Conservation (phyloP, 169 alveolate species). For the Miamiensis avidus region DNA sequence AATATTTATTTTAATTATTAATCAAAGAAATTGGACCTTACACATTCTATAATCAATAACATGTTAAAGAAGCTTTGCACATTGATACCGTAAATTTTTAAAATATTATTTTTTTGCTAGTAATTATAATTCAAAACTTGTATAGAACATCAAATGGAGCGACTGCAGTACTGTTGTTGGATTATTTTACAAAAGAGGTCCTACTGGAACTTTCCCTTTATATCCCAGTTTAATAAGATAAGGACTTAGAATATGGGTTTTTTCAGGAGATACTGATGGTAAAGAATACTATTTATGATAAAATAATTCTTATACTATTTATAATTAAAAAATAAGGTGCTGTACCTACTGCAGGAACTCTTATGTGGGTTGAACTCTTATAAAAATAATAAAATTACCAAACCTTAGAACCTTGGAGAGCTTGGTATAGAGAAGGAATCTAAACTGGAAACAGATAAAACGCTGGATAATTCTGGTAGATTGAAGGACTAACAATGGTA, state of each 20-base stretch:
- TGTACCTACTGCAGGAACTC: slow-evolving; percentile 71
- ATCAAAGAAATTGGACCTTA: not conserved
- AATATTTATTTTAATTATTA: too few species aligned
- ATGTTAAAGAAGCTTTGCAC: not conserved
- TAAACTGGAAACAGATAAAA: not conserved
- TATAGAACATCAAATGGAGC: not conserved
- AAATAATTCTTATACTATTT: too few species aligned
- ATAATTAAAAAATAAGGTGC: too few species aligned
- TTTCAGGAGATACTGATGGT: slow-evolving; percentile 79
- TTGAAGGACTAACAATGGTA: not conserved
- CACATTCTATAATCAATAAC: not conserved
- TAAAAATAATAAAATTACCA: slow-evolving; percentile 11
- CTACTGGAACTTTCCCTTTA: not conserved
- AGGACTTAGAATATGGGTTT: slow-evolving; percentile 55
- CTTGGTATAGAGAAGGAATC: not conserved
- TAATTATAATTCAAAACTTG: too few species aligned
- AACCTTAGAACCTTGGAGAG: not conserved
- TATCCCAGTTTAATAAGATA: slow-evolving; percentile 32
- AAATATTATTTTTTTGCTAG: too few species aligned
- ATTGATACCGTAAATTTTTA: too few species aligned
- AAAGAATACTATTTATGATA: too few species aligned
- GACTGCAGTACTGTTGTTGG: not conserved
- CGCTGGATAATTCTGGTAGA: not conserved
- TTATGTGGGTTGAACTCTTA: slow-evolving; percentile 64
- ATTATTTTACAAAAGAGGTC: not conserved